A percentile compares a stretch with the other conserved stretches of the same genome.
These are phyloP conservation scores for Neurospora sp. DNA, from an alignment of 2,329 filamentous ascomycete species.

Conservation along the genomic window DNA sequence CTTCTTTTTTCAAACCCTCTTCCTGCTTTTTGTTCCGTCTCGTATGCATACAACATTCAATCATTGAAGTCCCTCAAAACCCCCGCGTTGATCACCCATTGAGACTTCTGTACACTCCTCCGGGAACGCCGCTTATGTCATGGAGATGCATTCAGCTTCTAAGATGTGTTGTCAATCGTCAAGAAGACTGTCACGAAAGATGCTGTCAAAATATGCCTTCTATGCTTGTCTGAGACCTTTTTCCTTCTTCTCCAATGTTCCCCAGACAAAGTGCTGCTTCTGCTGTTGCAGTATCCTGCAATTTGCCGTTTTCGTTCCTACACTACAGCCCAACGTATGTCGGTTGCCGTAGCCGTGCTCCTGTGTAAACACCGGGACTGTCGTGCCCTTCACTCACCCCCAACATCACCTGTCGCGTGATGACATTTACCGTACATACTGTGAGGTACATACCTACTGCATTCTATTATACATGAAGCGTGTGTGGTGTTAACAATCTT, in stretches of 20 bases:
- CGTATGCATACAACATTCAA: not conserved
- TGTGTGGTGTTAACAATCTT: too few species aligned
- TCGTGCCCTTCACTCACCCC: too few species aligned
- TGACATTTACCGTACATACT: too few species aligned
- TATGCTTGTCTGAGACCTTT: constrained; percentile 1
- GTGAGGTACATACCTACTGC: too few species aligned
- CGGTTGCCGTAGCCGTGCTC: not conserved
- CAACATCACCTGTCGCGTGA: too few species aligned
- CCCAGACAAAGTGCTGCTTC: not conserved
- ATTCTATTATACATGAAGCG: too few species aligned
- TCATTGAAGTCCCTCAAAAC: rapidly evolving
- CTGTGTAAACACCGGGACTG: too few species aligned
- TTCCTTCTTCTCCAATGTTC: not conserved
- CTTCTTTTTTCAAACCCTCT: not conserved
- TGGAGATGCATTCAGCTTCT: not conserved
- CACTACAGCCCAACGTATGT: not conserved
- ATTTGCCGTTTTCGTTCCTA: not conserved
- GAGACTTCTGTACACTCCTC: not conserved
- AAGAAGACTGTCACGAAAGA: not conserved
- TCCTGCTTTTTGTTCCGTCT: not conserved
- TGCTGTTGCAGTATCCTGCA: not conserved
- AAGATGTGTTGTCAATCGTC: not conserved
- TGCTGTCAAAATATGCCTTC: not conserved
- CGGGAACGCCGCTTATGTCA: not conserved
- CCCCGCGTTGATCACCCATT: not conserved